phyloP scores from a whole-genome alignment of 2,329 filamentous ascomycete genomes.

The Fusarium mundagurra region DNA sequence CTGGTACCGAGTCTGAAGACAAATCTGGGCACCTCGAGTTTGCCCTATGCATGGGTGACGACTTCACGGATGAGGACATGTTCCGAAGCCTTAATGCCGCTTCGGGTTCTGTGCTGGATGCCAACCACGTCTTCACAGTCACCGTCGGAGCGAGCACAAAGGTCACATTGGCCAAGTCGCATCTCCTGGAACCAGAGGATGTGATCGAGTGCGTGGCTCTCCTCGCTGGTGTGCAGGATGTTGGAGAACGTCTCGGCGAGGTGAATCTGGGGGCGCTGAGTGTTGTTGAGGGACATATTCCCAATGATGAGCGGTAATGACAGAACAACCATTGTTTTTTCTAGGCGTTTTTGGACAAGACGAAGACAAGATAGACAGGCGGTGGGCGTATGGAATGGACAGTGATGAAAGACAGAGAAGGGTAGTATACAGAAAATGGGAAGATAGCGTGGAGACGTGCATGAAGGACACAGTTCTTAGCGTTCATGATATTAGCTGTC shows the following conservation, averaged over 20 bases:
- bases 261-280: constrained; percentile 67
- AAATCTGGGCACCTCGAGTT: constrained; percentile 75
- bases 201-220: constrained; percentile 77
- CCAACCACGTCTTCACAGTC: constrained; percentile 83
- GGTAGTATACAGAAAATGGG: constrained; percentile 24
- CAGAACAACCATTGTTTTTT: constrained; percentile 25
- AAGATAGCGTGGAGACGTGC: background rate
- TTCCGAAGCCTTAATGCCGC: constrained; percentile 81
- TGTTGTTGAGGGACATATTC: constrained; percentile 63
- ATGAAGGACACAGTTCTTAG: constrained; percentile 4
- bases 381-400: constrained; percentile 28
- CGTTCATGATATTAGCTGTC: constrained; percentile 12
- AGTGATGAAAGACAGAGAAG: background rate
- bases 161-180: constrained; percentile 89
- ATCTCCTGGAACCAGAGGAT: constrained; percentile 87
- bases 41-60: constrained; percentile 90
- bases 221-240: constrained; percentile 59
- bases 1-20: constrained; percentile 56
- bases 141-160: constrained; percentile 93
- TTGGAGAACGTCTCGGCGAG: constrained; percentile 56
- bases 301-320: constrained; percentile 43
- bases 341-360: constrained; percentile 40
- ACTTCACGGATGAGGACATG: constrained; percentile 97
- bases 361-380: constrained; percentile 33
- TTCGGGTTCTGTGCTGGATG: constrained; percentile 61